Evolutionary conservation across 139 green algal genomes (phyloP), one percentile per base, ranked within the genome.

Genomic region (Chlorella sorokiniana): DNA sequence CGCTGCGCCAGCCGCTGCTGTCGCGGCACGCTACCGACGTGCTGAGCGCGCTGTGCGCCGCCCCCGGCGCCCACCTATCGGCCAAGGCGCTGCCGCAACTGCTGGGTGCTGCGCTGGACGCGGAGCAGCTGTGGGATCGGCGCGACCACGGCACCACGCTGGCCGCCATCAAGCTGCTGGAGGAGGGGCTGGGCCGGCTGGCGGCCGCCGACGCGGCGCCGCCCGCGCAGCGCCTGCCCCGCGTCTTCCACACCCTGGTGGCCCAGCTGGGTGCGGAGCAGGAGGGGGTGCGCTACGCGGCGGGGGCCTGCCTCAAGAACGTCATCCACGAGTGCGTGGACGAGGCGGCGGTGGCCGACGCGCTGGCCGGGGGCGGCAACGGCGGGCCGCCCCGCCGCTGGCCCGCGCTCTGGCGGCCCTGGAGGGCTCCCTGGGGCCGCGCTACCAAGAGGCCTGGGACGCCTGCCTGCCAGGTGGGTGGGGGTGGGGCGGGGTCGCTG

Each of bases 1-100:
- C 76, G 4, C 89, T 95, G 64, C 83, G 81, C 33, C 93, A 97
- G 86, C 91, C 90, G 20, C 86, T 97, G 79, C 88, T 97, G 44
- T 90, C 88, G 18, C 79, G 91, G 2, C 87, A 93, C 77, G 79
- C 87, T 29, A 94, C 90, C 2, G 89, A 93, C 14, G 79, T 44
- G 37, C 87, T 93, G 31, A 54, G 71, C 8, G 77, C 80, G 37
- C 88, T 95, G 56, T 48, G 33, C 14, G 48, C 62, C 35, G 79
- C 77, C 31, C 38, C 68, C 23, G 76, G 68, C 14, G 75, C 38
- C n/a, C 83, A 89, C 68, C 75, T 96, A 33, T 14, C 75, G 0
- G 56, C 91, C 1, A 45, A 33, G 1, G 86, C 81, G 0, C 67
- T 96, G 75, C 72, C 81, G 0, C 79, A 95, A 44, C 83, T 95